Evolutionary conservation across 108 stramenopile species (phyloP).

Genomic region (Cyclostephanos tholiformis): DNA sequence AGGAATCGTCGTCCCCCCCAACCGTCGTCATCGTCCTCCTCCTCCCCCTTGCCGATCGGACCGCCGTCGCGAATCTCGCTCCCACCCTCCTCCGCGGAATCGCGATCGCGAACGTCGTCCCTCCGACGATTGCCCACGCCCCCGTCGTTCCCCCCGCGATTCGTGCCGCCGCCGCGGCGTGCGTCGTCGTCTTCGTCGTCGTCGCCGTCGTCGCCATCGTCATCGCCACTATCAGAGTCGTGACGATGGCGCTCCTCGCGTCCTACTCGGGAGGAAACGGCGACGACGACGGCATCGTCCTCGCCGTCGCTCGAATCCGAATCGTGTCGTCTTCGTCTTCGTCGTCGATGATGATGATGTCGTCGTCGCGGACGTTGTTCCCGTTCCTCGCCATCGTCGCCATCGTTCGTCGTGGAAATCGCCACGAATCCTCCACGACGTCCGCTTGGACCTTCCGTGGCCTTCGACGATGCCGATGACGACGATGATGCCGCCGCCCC

Average conservation of each 20-base stretch:
- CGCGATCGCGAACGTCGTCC: not conserved
- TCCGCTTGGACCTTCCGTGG: not conserved
- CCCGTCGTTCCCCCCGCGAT: not conserved
- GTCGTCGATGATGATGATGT: not conserved
- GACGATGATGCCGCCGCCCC: not conserved
- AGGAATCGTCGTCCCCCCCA: conserved; percentile 7
- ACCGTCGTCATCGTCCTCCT: not conserved
- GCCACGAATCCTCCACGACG: not conserved
- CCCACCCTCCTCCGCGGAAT: not conserved
- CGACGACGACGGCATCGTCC: no score
- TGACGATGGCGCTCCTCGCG: not conserved
- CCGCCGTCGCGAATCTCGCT: not conserved
- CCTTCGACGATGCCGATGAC: not conserved
- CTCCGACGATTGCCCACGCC: not conserved
- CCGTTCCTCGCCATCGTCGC: conserved; percentile 1
- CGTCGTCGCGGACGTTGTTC: no score
- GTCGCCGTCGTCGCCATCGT: no score
- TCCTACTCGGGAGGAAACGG: not conserved
- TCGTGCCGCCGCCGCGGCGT: not conserved
- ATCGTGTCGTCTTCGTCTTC: not conserved
- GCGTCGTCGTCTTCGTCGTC: not conserved
- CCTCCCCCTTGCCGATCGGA: not conserved
- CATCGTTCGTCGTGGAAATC: not conserved
- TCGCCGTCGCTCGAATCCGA: not conserved
- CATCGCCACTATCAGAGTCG: not conserved